Percentiles rank a stretch among this genome's conserved stretches.
These are phyloP conservation scores for Delphinella strobiligena DNA, from an alignment of 2,329 filamentous ascomycete genomes.

Conservation along the genomic window DNA sequence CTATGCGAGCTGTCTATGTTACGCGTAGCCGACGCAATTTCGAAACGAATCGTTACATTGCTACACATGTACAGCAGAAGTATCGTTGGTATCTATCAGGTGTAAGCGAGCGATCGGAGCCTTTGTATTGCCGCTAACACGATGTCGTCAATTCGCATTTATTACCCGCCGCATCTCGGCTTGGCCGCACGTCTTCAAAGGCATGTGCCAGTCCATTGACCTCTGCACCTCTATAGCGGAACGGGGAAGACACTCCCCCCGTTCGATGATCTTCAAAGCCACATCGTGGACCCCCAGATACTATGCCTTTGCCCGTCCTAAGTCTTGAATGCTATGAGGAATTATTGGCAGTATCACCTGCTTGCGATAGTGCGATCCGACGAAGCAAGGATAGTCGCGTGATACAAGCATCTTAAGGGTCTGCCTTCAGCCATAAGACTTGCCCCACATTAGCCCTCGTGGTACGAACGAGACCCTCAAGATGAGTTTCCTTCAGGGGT, in stretches of 20 bases:
- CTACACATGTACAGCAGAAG: no score
- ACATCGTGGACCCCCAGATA: not conserved
- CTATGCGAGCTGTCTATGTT: no score
- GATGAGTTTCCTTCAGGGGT: not conserved
- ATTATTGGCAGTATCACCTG: not conserved
- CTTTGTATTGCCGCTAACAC: not conserved
- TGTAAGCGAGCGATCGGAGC: not conserved
- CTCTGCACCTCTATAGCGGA: not conserved
- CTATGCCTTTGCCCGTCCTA: no score
- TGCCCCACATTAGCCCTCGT: not conserved
- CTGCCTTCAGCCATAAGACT: not conserved
- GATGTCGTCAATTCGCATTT: not conserved
- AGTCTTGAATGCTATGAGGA: no score
- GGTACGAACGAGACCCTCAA: not conserved
- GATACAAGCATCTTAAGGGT: not conserved
- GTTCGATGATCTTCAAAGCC: not conserved
- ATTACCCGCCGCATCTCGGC: not conserved
- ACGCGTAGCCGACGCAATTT: not conserved
- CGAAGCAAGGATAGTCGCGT: not conserved
- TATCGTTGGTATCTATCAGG: no score
- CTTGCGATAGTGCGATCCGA: not conserved
- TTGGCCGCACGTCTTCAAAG: not conserved
- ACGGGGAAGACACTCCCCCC: not conserved
- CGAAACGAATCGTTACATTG: no score
- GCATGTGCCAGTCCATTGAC: not conserved